Evolutionary conservation across 2,329 filamentous ascomycete species (phyloP).

Genomic region (Dothistroma pini): DNA sequence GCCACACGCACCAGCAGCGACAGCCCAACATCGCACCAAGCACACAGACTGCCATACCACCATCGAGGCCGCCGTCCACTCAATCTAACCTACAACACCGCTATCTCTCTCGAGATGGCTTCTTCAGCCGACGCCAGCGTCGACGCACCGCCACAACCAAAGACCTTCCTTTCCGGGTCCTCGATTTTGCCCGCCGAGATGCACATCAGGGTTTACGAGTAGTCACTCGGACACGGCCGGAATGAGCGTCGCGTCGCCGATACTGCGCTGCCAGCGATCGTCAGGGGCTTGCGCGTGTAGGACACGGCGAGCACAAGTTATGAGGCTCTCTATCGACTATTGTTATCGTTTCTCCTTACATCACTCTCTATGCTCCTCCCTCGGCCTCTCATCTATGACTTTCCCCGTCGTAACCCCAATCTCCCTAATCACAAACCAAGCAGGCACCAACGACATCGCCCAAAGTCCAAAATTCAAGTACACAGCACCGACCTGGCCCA

Average conservation of each 20-base stretch:
- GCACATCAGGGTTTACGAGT: neutral
- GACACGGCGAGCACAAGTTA: neutral
- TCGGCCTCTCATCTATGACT: slow-evolving; percentile 12
- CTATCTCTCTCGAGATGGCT: neutral
- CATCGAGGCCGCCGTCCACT: too few species aligned
- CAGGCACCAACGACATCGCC: slow-evolving; percentile 60
- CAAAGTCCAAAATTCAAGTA: slow-evolving; percentile 70
- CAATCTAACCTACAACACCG: too few species aligned
- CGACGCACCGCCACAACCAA: neutral
- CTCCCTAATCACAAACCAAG: slow-evolving; percentile 62
- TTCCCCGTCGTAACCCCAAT: slow-evolving; percentile 43
- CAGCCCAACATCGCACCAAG: too few species aligned
- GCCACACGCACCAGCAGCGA: neutral
- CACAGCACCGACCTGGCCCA: slow-evolving; percentile 62
- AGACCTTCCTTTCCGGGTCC: neutral
- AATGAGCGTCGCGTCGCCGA: neutral
- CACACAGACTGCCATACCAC: too few species aligned
- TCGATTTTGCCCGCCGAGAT: neutral
- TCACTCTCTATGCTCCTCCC: neutral
- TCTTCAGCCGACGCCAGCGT: neutral
- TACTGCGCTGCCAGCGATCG: too few species aligned
- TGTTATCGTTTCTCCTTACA: neutral
- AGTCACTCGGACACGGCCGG: neutral
- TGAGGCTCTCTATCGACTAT: neutral
- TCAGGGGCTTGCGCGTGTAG: neutral